A percentile compares a stretch with the other conserved stretches of the same genome.
Conservation (phyloP, 2,329 filamentous ascomycete genomes). For the Sordariomycetes sp. region DNA sequence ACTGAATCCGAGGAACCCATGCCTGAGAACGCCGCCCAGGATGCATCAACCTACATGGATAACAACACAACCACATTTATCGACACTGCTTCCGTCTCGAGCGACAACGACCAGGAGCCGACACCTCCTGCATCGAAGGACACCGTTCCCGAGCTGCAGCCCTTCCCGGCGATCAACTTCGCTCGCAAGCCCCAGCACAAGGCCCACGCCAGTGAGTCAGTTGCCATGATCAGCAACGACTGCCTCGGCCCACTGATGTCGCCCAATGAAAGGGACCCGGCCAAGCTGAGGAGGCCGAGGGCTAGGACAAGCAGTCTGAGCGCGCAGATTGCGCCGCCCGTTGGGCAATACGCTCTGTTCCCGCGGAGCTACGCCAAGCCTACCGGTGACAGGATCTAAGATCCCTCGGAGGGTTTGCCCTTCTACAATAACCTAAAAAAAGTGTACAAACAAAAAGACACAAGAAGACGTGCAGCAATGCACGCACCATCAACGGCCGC, state of each 20-base stretch:
- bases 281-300: slow-evolving; percentile 24
- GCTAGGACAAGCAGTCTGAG: slow-evolving; percentile 37
- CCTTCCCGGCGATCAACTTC: slow-evolving; percentile 14
- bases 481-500: no score
- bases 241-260: no score
- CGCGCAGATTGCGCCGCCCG: slow-evolving; percentile 28
- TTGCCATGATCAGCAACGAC: slow-evolving; percentile 19
- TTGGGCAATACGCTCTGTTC: slow-evolving; percentile 38
- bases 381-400: slow-evolving; percentile 20
- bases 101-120: slow-evolving; percentile 12
- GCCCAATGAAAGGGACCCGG: slow-evolving; percentile 17
- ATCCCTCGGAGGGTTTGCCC: neutral
- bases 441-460: neutral
- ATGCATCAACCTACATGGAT: no score
- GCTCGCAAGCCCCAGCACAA: slow-evolving; percentile 19
- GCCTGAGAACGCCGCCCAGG: slow-evolving; percentile 13
- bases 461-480: slow-evolving; percentile 4
- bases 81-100: no score
- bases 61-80: slow-evolving; percentile 7
- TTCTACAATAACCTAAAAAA: neutral
- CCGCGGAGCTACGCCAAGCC: slow-evolving; percentile 24
- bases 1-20: slow-evolving; percentile 20
- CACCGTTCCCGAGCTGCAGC: slow-evolving; percentile 22
- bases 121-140: slow-evolving; percentile 15
- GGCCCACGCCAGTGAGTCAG: slow-evolving; percentile 26